Percentiles rank a stretch among this genome's conserved stretches.
Conservation (phyloP, 352 stramenopile species). For the Aphanomyces cochlioides region DNA sequence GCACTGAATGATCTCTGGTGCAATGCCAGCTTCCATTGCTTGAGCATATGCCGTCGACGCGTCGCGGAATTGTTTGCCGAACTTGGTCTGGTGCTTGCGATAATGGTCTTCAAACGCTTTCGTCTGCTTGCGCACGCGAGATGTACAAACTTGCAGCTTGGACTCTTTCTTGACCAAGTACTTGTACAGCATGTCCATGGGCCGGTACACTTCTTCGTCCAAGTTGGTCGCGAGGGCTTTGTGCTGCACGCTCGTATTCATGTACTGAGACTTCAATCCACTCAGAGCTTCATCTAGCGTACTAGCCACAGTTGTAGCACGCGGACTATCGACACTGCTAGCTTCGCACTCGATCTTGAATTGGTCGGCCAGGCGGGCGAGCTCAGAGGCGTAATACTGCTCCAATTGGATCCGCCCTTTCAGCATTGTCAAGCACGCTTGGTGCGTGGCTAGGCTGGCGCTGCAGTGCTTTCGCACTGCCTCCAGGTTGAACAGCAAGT, state of each 20-base stretch:
- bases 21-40: conserved; percentile 73
- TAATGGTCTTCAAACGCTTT: conserved; percentile 70
- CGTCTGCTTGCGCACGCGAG: conserved; percentile 69
- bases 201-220: conserved; percentile 69
- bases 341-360: conserved; percentile 58
- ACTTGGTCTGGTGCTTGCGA: conserved; percentile 59
- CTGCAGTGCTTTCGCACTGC: conserved; percentile 51
- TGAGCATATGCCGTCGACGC: conserved; percentile 53
- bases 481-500: conserved; percentile 76
- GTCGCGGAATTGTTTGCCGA: conserved; percentile 73
- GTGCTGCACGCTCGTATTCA: conserved; percentile 82
- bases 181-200: conserved; percentile 58
- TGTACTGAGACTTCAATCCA: conserved; percentile 63
- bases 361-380: conserved; percentile 56
- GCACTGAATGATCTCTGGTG: conserved; percentile 60
- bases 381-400: conserved; percentile 62
- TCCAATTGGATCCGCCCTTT: conserved; percentile 69
- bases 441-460: conserved; percentile 48
- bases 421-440: conserved; percentile 57
- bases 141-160: conserved; percentile 50
- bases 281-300: conserved; percentile 40
- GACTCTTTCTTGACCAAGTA: conserved; percentile 54
- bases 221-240: conserved; percentile 61
- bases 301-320: conserved; percentile 36
- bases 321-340: conserved; percentile 32